Base-by-base conservation (phyloP, 2,329 filamentous ascomycete species). In the Hirsutella thompsonii region DNA sequence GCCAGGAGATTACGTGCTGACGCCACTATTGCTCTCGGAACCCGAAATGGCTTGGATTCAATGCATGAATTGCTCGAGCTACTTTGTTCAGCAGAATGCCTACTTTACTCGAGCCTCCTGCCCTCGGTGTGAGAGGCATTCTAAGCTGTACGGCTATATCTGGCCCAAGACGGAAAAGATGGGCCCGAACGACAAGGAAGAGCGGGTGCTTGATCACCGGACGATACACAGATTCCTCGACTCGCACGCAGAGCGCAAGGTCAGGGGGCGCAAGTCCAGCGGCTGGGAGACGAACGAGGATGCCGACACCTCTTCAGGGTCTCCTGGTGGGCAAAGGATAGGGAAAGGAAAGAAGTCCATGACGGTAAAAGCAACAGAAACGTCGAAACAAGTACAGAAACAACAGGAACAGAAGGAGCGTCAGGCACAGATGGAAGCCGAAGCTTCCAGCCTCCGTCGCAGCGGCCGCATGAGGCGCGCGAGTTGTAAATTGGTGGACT, bases 111-210 rank as follows among this genome's bases (percentile, higher is more conserved):
- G 82, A 40, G 79, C 83, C 38, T 82, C 86, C 14, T 98, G 92
- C 57, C 89, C 87, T 4, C 78, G 92, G 6, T 98, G 92, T 59
- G 92, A 98, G 63, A 77, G 92, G 0, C 92, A 98, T 56, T 93
- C 85, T 14, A 96, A 94, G 64, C 66, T 98, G 1, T 98, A 96
- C 57, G 93, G 93, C 0, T 95, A 84, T 55, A 71, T 83, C 43
- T 98, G 92, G 92, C 92, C 92, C 5, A 95, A 98, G 67, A 96
- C 92, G 0, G 83, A 94, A 44, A 82, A 72, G 46, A 78, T 82
- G 20, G 85, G 85, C 1, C 76, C 77, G 14, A 60, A 74, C 18
- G 92, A 96, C 55, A 79, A 75, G 43, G 78, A 82, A 49, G 73
- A 80, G 55, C 64, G 78, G 9, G 67, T 94, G 1, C 69, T 92